A percentile compares a stretch with the other conserved stretches of the same genome.
These are phyloP conservation scores for Tolypocladium cylindrosporum DNA, from an alignment of 2,329 filamentous ascomycete species.

Conservation along the genomic window DNA sequence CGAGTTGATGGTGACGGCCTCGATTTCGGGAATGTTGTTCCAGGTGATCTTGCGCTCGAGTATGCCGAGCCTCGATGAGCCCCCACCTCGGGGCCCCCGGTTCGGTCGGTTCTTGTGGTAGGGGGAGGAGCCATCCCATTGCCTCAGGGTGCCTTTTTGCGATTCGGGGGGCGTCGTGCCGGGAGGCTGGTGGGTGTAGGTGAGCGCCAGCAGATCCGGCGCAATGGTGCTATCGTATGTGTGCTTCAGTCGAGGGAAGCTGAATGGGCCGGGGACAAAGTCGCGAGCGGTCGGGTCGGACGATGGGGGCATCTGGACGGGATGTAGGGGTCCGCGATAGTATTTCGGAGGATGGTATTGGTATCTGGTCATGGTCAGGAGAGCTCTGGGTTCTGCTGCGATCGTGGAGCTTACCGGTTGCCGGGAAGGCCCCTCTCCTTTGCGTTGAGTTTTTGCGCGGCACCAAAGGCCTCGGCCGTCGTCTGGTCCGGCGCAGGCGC, in stretches of 20 bases:
- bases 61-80: slow-evolving; percentile 53
- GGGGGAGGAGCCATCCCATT: slow-evolving; percentile 83
- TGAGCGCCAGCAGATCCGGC: slow-evolving; percentile 77
- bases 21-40: slow-evolving; percentile 75
- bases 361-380: slow-evolving; percentile 50
- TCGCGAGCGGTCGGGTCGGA: slow-evolving; percentile 82
- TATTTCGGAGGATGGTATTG: slow-evolving; percentile 92
- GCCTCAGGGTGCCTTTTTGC: slow-evolving; percentile 56
- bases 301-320: slow-evolving; percentile 76
- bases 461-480: slow-evolving; percentile 29
- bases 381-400: background rate
- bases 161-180: slow-evolving; percentile 48
- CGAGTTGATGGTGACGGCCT: slow-evolving; percentile 70
- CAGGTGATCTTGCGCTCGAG: slow-evolving; percentile 68
- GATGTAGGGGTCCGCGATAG: slow-evolving; percentile 86
- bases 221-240: slow-evolving; percentile 83
- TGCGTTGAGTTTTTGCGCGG: slow-evolving; percentile 22
- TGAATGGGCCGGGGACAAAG: slow-evolving; percentile 87
- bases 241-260: slow-evolving; percentile 74
- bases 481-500: slow-evolving; percentile 29
- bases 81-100: slow-evolving; percentile 70
- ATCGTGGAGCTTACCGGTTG: slow-evolving; percentile 28
- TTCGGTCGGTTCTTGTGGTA: slow-evolving; percentile 89
- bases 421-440: slow-evolving; percentile 32
- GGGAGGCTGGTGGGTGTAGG: slow-evolving; percentile 77